These are phyloP conservation scores for Yamagishiella unicocca DNA, from an alignment of 139 green algal species.

Conservation along the genomic window DNA sequence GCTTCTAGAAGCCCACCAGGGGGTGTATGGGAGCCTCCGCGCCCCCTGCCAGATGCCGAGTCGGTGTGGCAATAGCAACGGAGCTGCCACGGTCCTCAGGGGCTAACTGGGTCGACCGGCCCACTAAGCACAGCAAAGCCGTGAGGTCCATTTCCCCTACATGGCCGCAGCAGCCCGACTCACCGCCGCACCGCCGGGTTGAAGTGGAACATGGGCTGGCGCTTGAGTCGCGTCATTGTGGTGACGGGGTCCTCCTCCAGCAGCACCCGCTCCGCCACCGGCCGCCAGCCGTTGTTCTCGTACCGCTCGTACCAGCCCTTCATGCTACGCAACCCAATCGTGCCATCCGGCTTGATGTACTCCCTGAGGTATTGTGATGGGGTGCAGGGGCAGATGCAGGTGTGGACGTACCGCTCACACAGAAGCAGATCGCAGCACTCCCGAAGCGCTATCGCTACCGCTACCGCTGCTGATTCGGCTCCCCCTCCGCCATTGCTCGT, in stretches of 20 bases:
- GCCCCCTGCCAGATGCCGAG: too few species aligned
- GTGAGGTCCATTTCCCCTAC: background rate
- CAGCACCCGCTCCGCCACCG: constrained; percentile 69
- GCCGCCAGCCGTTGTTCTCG: constrained; percentile 85
- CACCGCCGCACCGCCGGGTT: constrained; percentile 61
- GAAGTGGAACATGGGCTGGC: constrained; percentile 60
- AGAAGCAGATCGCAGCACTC: too few species aligned
- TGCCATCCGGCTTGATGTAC: constrained; percentile 66
- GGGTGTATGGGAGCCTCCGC: too few species aligned
- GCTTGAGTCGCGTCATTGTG: constrained; percentile 39
- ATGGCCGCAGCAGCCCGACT: background rate
- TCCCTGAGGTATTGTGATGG: constrained; percentile 43
- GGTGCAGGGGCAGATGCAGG: too few species aligned
- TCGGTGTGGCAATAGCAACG: too few species aligned
- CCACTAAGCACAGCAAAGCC: background rate
- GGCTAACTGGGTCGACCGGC: too few species aligned
- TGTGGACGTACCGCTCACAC: too few species aligned
- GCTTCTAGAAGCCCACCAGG: too few species aligned
- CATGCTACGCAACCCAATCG: constrained; percentile 52
- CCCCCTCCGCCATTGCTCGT: too few species aligned
- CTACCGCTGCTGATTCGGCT: too few species aligned
- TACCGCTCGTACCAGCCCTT: constrained; percentile 75
- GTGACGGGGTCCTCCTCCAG: constrained; percentile 61
- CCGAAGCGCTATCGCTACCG: too few species aligned
- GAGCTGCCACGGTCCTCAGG: too few species aligned